Base-by-base conservation (phyloP, 352 stramenopile genomes). In the Globisporangium sylvaticum region DNA sequence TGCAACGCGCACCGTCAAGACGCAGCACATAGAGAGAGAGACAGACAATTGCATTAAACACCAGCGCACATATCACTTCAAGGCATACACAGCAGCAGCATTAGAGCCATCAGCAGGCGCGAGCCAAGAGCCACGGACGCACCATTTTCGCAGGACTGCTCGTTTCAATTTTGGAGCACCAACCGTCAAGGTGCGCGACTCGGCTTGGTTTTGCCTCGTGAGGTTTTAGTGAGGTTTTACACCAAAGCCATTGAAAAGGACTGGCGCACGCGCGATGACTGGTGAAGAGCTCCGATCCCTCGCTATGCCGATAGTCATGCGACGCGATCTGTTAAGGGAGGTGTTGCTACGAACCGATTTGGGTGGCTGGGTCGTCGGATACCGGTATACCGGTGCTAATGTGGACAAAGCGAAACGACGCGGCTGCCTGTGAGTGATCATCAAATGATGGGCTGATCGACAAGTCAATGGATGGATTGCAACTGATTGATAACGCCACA, bases 141-240 rank as follows among this genome's bases (percentile, higher is more conserved):
- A 70, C 65, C 65, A 70, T 70, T 55, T 70, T 69, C 57, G 48
- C 57, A 62, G 52, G 52, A 42, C 25, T 46, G 54, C 65, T 65
- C 58, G 58, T 70, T 70, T 70, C 65, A 64, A 70, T 66, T 70
- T 70, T 70, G 65, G 55, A 56, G 27, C 52, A 66, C 65, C 58
- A 70, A 66, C 58, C 58, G 58, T 60, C 34, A 48, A 39, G 31
- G 24, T 24, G 42, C 20, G 37, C 25, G 29, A 20, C 37, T 29
- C 29, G 12, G 20, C 56, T 65, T 20, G 22, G 1, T 53, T 24
- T 27, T 15, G 25, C 39, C 29, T 24, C 18, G 58, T 52, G 37
- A 64, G 58, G 44, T 52, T 52, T 64, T 61, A 50, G 55, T 48
- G 32, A 56, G 63, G 37, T 68, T 61, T 67, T 61, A 54, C n/a